A percentile compares a stretch with the other conserved stretches of the same genome.
These are phyloP conservation scores for Curvularia verruculosa DNA, from an alignment of 2,329 filamentous ascomycete genomes.

Conservation along the genomic window DNA sequence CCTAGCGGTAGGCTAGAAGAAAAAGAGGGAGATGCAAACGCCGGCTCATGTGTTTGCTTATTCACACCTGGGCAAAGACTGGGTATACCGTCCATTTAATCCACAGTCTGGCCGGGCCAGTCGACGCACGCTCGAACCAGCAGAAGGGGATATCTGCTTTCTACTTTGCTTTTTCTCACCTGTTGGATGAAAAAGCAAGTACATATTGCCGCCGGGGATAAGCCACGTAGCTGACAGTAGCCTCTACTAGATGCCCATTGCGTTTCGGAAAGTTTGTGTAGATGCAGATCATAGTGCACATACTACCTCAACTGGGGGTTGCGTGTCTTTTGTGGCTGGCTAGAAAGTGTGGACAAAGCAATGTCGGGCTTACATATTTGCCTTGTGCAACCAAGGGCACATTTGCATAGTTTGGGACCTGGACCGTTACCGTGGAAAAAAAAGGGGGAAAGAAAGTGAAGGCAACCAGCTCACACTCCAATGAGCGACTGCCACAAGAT, in stretches of 20 bases:
- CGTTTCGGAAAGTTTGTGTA: neutral
- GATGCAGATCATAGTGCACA: neutral
- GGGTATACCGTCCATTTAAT: too few species aligned
- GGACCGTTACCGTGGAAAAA: neutral
- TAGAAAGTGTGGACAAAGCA: neutral
- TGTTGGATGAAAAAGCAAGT: neutral
- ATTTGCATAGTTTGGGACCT: neutral
- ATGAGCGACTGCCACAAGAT: neutral
- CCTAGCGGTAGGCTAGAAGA: neutral
- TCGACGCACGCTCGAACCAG: neutral
- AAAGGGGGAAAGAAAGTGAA: neutral
- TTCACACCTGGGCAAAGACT: neutral
- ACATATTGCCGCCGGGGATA: neutral
- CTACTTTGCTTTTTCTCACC: neutral
- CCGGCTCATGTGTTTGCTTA: neutral
- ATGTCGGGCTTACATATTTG: neutral
- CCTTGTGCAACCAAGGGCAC: too few species aligned
- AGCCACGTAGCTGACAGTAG: neutral
- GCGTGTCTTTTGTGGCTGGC: neutral
- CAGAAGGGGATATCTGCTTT: neutral
- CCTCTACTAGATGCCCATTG: neutral
- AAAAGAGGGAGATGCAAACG: neutral
- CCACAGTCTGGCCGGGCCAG: neutral
- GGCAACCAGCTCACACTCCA: neutral
- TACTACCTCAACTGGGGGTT: neutral